Percentiles rank a stretch among this genome's conserved stretches.
Conservation (phyloP, 345 rosid genomes). For the Dipteronia dyeriana region DNA sequence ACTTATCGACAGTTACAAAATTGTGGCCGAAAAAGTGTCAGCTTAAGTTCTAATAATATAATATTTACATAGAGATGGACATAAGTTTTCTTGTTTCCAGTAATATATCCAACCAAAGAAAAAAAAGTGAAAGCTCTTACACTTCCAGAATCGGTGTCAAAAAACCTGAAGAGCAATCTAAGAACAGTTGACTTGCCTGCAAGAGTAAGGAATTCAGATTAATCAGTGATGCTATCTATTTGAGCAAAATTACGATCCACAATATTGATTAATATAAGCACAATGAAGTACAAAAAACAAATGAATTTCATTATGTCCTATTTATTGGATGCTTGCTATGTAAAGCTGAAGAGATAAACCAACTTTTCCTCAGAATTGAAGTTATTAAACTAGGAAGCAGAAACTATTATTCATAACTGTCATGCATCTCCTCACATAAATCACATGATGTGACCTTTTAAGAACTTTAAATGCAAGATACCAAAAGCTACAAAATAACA, state of each 20-base stretch:
- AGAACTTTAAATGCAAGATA: not conserved
- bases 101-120: not conserved
- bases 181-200: conserved; percentile 98
- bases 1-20: not conserved
- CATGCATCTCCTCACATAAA: not conserved
- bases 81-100: not conserved
- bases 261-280: not conserved
- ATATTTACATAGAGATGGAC: not conserved
- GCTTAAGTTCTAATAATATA: conserved; percentile 1
- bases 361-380: not conserved
- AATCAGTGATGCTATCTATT: conserved; percentile 24
- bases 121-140: conserved; percentile 49
- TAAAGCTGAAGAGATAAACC: not conserved
- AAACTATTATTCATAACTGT: not conserved
- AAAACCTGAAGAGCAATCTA: conserved; percentile 86
- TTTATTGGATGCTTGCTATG: not conserved
- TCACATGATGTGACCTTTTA: not conserved
- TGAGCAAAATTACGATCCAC: conserved; percentile 4
- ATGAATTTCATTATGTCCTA: not conserved
- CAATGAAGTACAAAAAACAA: not conserved
- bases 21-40: not conserved
- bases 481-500: too few species aligned
- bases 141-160: conserved; percentile 74
- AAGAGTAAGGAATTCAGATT: conserved; percentile 31
- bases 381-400: not conserved